phyloP scores from a whole-genome alignment of 441 rosid species.

The Populus hybrid region DNA sequence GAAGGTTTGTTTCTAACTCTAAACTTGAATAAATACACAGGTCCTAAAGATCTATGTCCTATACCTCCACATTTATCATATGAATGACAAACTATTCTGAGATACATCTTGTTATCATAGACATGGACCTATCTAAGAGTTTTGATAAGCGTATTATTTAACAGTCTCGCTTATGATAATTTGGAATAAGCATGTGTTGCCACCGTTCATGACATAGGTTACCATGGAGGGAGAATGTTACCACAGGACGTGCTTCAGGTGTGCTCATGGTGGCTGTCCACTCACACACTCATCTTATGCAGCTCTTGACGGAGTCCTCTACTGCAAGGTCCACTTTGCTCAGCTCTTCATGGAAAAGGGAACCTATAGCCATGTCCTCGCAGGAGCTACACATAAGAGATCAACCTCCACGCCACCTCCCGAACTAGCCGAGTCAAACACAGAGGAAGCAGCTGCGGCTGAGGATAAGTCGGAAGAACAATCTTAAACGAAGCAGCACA shows the following conservation, averaged over 20 bases:
- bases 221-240: conserved; percentile 89
- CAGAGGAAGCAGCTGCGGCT: neutral
- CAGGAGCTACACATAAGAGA: conserved; percentile 64
- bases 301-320: conserved; percentile 79
- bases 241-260: conserved; percentile 95
- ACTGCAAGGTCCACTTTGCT: conserved; percentile 94
- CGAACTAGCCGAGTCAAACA: conserved; percentile 31
- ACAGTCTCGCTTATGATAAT: neutral
- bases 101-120: neutral
- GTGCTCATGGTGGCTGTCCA: conserved; percentile 90
- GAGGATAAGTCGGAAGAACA: neutral
- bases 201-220: conserved; percentile 40
- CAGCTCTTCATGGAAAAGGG: conserved; percentile 97
- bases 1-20: conserved; percentile 48
- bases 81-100: neutral
- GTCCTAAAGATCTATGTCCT: neutral
- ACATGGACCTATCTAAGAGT: neutral
- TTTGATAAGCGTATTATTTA: neutral
- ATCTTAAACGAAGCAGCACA: neutral
- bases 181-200: neutral
- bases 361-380: conserved; percentile 75
- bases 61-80: neutral
- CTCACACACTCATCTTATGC: conserved; percentile 96
- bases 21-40: neutral
- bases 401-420: conserved; percentile 48